Base-by-base conservation (phyloP, 345 rosid species). In the Salix arbutifolia region DNA sequence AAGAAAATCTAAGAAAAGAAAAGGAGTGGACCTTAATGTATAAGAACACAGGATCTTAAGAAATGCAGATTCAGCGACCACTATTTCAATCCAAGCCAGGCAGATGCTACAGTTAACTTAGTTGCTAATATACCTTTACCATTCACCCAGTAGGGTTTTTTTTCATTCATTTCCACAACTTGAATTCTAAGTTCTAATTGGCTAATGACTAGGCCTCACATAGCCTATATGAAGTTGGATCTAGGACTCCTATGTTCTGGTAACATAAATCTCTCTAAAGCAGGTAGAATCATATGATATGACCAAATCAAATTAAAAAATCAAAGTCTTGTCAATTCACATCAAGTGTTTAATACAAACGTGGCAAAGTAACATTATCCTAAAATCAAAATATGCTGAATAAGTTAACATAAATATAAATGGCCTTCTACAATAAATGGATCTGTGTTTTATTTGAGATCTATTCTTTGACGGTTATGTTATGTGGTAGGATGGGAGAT, bases 81-180 rank as follows among this genome's bases (percentile, higher is more conserved):
- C 28, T n/a, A 26, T 74, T 73, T 8, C 19, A 37, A 46, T 19
- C n/a, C 65, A 56, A 30, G 40, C 48, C 40, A 38, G 72, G 58
- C 19, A 65, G 66, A 56, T 7, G 60, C 23, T 21, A 13, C 67
- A 42, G 60, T 26, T 8, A 35, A 21, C 0, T 25, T 21, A 53
- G 12, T 21, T 53, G 61, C 12, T 53, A 12, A 53, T 21, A 25
- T 12, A 21, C 61, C 25, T 21, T 25, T 61, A 26, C 65, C 52
- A 46, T 61, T 48, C 67, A 69, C 52, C 40, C 33, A 33, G 21
- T 30, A 56, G 25, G 69, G 65, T n/a, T 53, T 18, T 67, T 35
- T 67, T 68, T 33, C 26, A 66, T 7, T 42, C 28, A 44, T 50
- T 40, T 76, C 72, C 48, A 64, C n/a, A 77, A 23, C 68, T 70